Evolutionary conservation across 805 yeast species (phyloP), one percentile per base, ranked within the genome.

Genomic region (Candida ovalis): DNA sequence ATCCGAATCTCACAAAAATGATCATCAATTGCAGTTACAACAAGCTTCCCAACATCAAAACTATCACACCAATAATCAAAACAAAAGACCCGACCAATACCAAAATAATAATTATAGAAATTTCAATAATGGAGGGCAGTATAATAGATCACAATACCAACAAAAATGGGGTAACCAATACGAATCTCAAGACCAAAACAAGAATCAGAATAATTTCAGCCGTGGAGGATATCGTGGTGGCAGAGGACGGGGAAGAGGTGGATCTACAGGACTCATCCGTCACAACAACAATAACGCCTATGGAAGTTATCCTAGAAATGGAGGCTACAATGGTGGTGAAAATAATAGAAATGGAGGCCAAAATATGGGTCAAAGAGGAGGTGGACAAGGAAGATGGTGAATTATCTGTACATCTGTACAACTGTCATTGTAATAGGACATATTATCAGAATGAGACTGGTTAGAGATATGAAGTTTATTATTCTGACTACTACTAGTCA

Each of bases 211-310:
- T 2, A 15, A 39, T 17, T 22, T 6, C 19, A 30, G 36, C 3
- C 18, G 25, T 24, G 35, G 40, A 10, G 30, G 39, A 22, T 13
- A 4, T 19, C 15, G 10, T 24, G 46, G 46, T 18, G 9, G 28
- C n/a, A 9, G 45, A 13, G 36, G 40, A 10, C 27, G 44, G 15
- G 38, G 22, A 22, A 19, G 44, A 30, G 44, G 40, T n/a, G 30
- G 24, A 15, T 13, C 42, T 22, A 30, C 30, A 39, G 42, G 28
- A 12, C 41, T 30, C 3, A 17, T 24, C 12, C 41, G 41, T 12
- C 19, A 35, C 15, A 23, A 23, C 15, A 23, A 23, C 7, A 39
- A 39, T 39, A 15, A 24, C n/a, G 8, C 6, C 17, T 15, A 23
- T 22, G 24, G 24, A 27, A 35, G 43, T 5, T 12, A 19, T n/a